phyloP scores from a whole-genome alignment of 768 basidiomycete species.

The Omphalotus guepiniiformis region DNA sequence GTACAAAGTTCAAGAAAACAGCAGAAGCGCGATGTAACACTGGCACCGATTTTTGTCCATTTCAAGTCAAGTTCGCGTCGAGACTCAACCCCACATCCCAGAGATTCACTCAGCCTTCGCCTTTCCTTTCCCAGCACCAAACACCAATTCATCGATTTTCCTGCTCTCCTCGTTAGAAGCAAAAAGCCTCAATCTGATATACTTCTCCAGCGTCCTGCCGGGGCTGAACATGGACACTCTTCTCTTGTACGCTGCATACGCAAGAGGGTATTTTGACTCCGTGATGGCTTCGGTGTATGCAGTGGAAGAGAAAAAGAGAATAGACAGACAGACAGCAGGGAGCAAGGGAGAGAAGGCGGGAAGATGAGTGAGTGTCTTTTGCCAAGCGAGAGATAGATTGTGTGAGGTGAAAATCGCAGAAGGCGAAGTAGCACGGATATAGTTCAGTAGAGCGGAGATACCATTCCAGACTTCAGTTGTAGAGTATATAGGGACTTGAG shows the following conservation, averaged over 20 bases:
- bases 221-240: conserved; percentile 79
- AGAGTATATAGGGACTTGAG: background rate
- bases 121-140: too few species aligned
- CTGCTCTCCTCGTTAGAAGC: too few species aligned
- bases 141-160: too few species aligned
- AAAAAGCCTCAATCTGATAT: too few species aligned
- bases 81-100: too few species aligned
- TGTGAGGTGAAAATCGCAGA: background rate
- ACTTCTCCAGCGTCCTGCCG: background rate
- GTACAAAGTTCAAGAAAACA: too few species aligned
- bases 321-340: conserved; percentile 59
- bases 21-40: too few species aligned
- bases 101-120: too few species aligned
- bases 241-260: conserved; percentile 66
- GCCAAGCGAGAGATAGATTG: background rate
- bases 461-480: background rate
- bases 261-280: conserved; percentile 60
- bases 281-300: conserved; percentile 79
- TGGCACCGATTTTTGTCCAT: too few species aligned
- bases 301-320: conserved; percentile 76
- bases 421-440: background rate
- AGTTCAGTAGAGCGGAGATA: background rate
- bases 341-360: conserved; percentile 9
- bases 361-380: background rate
- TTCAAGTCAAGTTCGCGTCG: too few species aligned